These are phyloP conservation scores for Ceratocystis alfenasii DNA, from an alignment of 2,329 filamentous ascomycete genomes.

Conservation along the genomic window DNA sequence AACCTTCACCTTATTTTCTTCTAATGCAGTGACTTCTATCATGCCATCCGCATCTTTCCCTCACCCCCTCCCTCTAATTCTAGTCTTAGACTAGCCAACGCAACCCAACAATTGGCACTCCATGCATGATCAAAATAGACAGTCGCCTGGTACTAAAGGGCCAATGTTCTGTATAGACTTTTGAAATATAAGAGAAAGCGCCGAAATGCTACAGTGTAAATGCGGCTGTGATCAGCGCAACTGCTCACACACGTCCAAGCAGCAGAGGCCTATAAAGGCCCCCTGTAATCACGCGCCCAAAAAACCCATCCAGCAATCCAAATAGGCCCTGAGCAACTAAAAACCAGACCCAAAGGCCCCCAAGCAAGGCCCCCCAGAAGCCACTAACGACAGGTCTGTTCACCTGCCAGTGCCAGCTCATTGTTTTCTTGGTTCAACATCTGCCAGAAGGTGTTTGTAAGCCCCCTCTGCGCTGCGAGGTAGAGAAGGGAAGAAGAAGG, in stretches of 20 bases:
- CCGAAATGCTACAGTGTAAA: not conserved
- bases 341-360: too few relatives aligned
- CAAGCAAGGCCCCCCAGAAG: too few relatives aligned
- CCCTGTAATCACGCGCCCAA: not conserved
- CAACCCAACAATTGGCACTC: too few relatives aligned
- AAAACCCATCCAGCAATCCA: not conserved
- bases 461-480: not conserved
- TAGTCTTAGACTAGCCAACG: too few relatives aligned
- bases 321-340: not conserved
- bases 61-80: too few relatives aligned
- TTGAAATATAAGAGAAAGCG: too few relatives aligned
- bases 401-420: not conserved
- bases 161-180: too few relatives aligned
- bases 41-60: not conserved
- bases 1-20: not conserved
- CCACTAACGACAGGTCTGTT: not conserved
- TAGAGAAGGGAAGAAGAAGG: not conserved
- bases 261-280: not conserved
- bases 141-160: too few relatives aligned
- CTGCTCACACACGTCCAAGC: not conserved
- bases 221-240: not conserved
- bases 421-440: not conserved
- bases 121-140: too few relatives aligned
- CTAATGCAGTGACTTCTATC: not conserved
- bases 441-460: not conserved